phyloP scores from a whole-genome alignment of 495 filamentous ascomycete species.

The Penicillium cataractarum region DNA sequence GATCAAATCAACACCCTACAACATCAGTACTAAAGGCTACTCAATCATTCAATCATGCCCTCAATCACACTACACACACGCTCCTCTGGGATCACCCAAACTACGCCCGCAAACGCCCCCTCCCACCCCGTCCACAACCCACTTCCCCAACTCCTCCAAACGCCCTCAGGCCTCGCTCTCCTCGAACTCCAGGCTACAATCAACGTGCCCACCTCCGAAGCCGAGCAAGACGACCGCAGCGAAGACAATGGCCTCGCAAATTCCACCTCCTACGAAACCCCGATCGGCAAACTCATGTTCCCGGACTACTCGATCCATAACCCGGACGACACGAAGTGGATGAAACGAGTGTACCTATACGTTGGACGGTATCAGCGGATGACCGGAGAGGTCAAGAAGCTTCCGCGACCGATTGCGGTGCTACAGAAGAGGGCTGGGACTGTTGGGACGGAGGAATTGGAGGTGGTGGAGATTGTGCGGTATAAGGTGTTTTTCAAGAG shows the following conservation, averaged over 20 bases:
- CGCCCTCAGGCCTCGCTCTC: constrained; percentile 73
- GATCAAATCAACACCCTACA: not conserved
- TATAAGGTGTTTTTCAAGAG: constrained; percentile 87
- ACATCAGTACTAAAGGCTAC: not conserved
- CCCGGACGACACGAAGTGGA: constrained; percentile 67
- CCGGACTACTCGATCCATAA: constrained; percentile 65
- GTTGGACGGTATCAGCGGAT: constrained; percentile 89
- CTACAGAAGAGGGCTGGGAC: constrained; percentile 44
- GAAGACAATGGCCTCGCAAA: constrained; percentile 20
- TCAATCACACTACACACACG: constrained; percentile 44
- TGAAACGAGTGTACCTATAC: constrained; percentile 86
- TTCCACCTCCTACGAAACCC: constrained; percentile 45
- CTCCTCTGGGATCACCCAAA: constrained; percentile 1
- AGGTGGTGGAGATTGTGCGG: constrained; percentile 84
- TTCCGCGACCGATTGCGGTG: constrained; percentile 76
- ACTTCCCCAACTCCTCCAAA: constrained; percentile 83
- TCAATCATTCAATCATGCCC: constrained; percentile 39
- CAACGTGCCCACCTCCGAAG: constrained; percentile 52
- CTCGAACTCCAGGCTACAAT: constrained; percentile 90
- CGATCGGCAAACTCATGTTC: constrained; percentile 77
- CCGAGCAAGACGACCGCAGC: constrained; percentile 23
- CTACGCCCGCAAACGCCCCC: constrained; percentile 10
- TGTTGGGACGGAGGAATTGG: constrained; percentile 51
- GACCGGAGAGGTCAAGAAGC: constrained; percentile 86
- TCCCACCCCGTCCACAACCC: constrained; percentile 52